Evolutionary conservation across 768 basidiomycete species (phyloP).

Genomic region (Mycena chlorophos): DNA sequence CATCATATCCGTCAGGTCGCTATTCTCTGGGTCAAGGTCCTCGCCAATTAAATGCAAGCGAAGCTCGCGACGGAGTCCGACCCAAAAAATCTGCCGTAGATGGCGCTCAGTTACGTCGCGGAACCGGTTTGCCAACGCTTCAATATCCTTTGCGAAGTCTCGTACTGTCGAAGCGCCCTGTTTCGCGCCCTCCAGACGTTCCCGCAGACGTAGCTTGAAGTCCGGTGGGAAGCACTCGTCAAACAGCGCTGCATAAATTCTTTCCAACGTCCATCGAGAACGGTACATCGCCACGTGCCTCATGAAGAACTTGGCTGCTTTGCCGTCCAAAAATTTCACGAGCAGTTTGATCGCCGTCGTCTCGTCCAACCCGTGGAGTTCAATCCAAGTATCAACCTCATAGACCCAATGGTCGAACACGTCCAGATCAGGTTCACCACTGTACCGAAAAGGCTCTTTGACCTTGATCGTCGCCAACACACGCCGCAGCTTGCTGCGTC

Average conservation of each 20-base stretch:
- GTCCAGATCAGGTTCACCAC: slow-evolving; percentile 5
- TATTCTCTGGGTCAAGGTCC: slow-evolving; percentile 1
- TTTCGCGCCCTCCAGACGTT: background rate
- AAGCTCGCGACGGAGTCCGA: background rate
- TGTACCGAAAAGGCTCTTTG: slow-evolving; percentile 1
- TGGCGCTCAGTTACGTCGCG: slow-evolving; percentile 1
- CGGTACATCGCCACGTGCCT: slow-evolving; percentile 14
- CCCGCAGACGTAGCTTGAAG: slow-evolving; percentile 4
- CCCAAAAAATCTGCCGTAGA: slow-evolving; percentile 4
- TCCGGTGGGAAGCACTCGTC: slow-evolving; percentile 6
- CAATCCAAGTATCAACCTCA: slow-evolving; percentile 5
- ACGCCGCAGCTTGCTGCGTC: background rate
- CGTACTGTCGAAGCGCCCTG: background rate
- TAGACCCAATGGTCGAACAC: slow-evolving; percentile 6
- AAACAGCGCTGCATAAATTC: background rate
- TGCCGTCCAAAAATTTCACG: slow-evolving; percentile 4
- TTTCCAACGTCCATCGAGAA: slow-evolving; percentile 2
- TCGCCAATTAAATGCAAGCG: slow-evolving; percentile 1
- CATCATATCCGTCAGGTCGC: background rate
- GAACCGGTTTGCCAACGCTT: slow-evolving; percentile 2
- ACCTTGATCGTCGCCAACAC: background rate
- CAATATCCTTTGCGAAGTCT: background rate
- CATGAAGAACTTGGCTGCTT: slow-evolving; percentile 10
- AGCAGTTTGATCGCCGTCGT: background rate
- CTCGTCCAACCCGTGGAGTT: background rate